Evolutionary conservation across 257 asterid genomes (phyloP).

Genomic region (Echites panduratus): DNA sequence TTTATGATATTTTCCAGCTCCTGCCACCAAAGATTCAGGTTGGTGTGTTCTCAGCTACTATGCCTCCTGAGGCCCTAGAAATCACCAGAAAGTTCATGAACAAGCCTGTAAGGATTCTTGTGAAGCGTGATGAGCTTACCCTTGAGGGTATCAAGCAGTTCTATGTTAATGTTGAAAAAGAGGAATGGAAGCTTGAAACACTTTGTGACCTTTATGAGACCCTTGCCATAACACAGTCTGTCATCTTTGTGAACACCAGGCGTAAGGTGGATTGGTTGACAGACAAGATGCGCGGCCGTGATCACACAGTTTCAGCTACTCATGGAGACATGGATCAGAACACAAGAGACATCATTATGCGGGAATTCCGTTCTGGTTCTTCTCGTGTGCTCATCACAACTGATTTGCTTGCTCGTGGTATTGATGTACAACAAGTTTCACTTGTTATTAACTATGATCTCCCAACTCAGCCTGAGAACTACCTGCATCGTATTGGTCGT

Average conservation of each 20-base stretch:
- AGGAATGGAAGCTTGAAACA: slow-evolving; percentile 40
- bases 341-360: slow-evolving; percentile 46
- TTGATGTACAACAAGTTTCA: slow-evolving; percentile 79
- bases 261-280: slow-evolving; percentile 52
- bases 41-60: slow-evolving; percentile 46
- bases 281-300: slow-evolving; percentile 42
- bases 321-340: slow-evolving; percentile 53
- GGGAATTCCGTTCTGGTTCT: slow-evolving; percentile 56
- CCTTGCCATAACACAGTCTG: slow-evolving; percentile 45
- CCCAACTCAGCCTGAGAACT: slow-evolving; percentile 82
- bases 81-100: slow-evolving; percentile 46
- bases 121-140: slow-evolving; percentile 45
- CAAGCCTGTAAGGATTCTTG: slow-evolving; percentile 44
- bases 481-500: slow-evolving; percentile 80
- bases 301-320: slow-evolving; percentile 44
- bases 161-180: slow-evolving; percentile 37
- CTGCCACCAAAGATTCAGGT: slow-evolving; percentile 47
- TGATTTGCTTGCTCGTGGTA: slow-evolving; percentile 78
- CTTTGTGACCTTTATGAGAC: slow-evolving; percentile 45
- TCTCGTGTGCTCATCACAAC: slow-evolving; percentile 77
- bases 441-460: slow-evolving; percentile 73
- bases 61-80: slow-evolving; percentile 53
- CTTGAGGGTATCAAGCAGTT: slow-evolving; percentile 48
- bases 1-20: slow-evolving; percentile 43
- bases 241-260: slow-evolving; percentile 43